A percentile compares a stretch with the other conserved stretches of the same genome.
phyloP scores from a whole-genome alignment of 1,284 basidiomycete genomes.

The Peniophora sp. region DNA sequence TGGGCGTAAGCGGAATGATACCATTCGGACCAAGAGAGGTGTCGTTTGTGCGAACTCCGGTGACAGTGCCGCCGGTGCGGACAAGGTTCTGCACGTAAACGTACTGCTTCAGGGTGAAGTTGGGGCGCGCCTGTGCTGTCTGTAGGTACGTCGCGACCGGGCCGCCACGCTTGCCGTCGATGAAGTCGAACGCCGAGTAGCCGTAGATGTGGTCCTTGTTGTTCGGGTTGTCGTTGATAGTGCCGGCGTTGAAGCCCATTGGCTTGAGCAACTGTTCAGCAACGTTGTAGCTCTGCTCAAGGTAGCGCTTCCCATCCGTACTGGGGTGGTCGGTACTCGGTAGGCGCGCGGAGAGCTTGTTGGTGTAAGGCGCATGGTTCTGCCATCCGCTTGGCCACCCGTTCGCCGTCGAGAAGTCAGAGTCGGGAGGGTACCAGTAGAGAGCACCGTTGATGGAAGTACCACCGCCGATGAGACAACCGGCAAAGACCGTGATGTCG shows the following conservation, averaged over 20 bases:
- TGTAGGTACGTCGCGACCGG: slow-evolving; percentile 54
- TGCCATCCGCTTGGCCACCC: slow-evolving; percentile 53
- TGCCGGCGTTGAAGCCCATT: slow-evolving; percentile 43
- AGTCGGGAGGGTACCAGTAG: slow-evolving; percentile 47
- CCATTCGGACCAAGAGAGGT: slow-evolving; percentile 45
- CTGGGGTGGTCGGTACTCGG: slow-evolving; percentile 54
- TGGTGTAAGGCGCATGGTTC: slow-evolving; percentile 42
- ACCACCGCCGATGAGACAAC: slow-evolving; percentile 56
- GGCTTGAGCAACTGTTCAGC: slow-evolving; percentile 32
- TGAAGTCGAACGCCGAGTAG: slow-evolving; percentile 49
- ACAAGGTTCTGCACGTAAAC: slow-evolving; percentile 45
- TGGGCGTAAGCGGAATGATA: slow-evolving; percentile 44
- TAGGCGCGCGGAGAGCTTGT: slow-evolving; percentile 39
- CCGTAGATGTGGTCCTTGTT: slow-evolving; percentile 53
- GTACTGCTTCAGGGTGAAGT: slow-evolving; percentile 44
- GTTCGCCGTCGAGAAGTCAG: slow-evolving; percentile 40
- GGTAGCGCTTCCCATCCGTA: slow-evolving; percentile 52
- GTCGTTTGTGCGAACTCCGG: slow-evolving; percentile 56
- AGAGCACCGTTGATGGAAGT: slow-evolving; percentile 57
- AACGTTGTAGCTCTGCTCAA: slow-evolving; percentile 41
- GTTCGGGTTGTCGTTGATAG: slow-evolving; percentile 48
- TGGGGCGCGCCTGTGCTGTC: slow-evolving; percentile 42
- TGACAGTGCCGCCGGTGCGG: slow-evolving; percentile 49
- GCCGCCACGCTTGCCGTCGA: slow-evolving; percentile 49
- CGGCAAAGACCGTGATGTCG: slow-evolving; percentile 55